These are phyloP conservation scores for Henningerozyma blattae DNA, from an alignment of 805 yeast genomes.

Conservation along the genomic window DNA sequence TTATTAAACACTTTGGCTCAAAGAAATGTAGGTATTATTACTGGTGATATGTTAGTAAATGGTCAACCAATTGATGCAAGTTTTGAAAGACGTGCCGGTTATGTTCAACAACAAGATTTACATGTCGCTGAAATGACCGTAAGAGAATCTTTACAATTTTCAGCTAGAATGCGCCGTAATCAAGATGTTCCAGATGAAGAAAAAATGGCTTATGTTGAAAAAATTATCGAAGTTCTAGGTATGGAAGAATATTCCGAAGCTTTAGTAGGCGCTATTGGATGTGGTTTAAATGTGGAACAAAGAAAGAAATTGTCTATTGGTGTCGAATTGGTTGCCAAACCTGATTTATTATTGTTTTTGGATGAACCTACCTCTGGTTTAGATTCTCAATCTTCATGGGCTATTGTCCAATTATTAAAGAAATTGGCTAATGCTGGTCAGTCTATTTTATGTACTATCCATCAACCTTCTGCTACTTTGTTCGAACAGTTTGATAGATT, in stretches of 20 bases:
- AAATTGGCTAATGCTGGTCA: slow-evolving; percentile 37
- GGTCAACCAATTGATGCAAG: slow-evolving; percentile 38
- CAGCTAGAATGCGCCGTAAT: slow-evolving; percentile 42
- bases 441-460: slow-evolving; percentile 43
- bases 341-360: slow-evolving; percentile 32
- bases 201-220: slow-evolving; percentile 37
- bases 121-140: slow-evolving; percentile 31
- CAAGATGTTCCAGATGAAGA: slow-evolving; percentile 28
- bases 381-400: slow-evolving; percentile 41
- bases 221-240: slow-evolving; percentile 36
- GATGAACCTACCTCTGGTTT: slow-evolving; percentile 45
- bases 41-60: slow-evolving; percentile 46
- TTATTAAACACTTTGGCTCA: slow-evolving; percentile 40
- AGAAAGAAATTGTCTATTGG: slow-evolving; percentile 34
- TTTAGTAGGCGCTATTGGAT: slow-evolving; percentile 32
- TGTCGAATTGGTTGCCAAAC: slow-evolving; percentile 37
- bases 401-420: slow-evolving; percentile 34
- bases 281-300: slow-evolving; percentile 33
- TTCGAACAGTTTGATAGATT: slow-evolving; percentile 37
- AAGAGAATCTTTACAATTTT: slow-evolving; percentile 31
- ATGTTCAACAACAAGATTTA: slow-evolving; percentile 45
- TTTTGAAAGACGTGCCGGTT: slow-evolving; percentile 43
- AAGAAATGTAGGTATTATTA: slow-evolving; percentile 40
- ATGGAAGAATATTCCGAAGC: slow-evolving; percentile 46
- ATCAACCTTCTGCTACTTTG: slow-evolving; percentile 42